Percentiles rank a stretch among this genome's conserved stretches.
Evolutionary conservation across 257 asterid genomes (phyloP).

Genomic region (Plantago ovata): DNA sequence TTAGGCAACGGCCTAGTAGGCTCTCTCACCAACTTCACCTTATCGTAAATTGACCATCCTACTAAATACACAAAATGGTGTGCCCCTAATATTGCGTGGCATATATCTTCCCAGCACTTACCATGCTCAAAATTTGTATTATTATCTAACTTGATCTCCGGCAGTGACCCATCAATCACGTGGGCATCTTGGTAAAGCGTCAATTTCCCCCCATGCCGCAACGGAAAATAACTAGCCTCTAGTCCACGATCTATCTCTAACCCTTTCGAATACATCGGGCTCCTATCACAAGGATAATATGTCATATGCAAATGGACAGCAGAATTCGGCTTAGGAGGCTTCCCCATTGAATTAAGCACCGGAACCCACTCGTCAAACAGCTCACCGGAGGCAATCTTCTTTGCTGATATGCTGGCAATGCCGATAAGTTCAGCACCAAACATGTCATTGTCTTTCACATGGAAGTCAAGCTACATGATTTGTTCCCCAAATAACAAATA

Average conservation of each 20-base stretch:
- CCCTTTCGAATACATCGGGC: slow-evolving; percentile 38
- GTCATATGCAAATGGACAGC: slow-evolving; percentile 60
- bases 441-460: slow-evolving; percentile 87
- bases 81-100: slow-evolving; percentile 71
- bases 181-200: slow-evolving; percentile 80
- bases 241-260: slow-evolving; percentile 41
- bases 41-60: slow-evolving; percentile 77
- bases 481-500: neutral
- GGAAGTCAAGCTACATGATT: slow-evolving; percentile 53
- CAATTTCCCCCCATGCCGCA: slow-evolving; percentile 69
- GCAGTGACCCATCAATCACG: slow-evolving; percentile 61
- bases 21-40: slow-evolving; percentile 73
- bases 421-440: slow-evolving; percentile 89
- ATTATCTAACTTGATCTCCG: slow-evolving; percentile 50
- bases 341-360: slow-evolving; percentile 57
- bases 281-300: slow-evolving; percentile 52
- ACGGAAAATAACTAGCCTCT: slow-evolving; percentile 67
- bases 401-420: slow-evolving; percentile 54
- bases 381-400: slow-evolving; percentile 56
- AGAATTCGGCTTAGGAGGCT: slow-evolving; percentile 58
- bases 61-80: slow-evolving; percentile 67
- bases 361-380: slow-evolving; percentile 78
- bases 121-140: slow-evolving; percentile 34
- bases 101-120: slow-evolving; percentile 81
- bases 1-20: slow-evolving; percentile 64